Conservation (phyloP, 192 early-diverging fungal genomes). For the Backusella tarrabulga region DNA sequence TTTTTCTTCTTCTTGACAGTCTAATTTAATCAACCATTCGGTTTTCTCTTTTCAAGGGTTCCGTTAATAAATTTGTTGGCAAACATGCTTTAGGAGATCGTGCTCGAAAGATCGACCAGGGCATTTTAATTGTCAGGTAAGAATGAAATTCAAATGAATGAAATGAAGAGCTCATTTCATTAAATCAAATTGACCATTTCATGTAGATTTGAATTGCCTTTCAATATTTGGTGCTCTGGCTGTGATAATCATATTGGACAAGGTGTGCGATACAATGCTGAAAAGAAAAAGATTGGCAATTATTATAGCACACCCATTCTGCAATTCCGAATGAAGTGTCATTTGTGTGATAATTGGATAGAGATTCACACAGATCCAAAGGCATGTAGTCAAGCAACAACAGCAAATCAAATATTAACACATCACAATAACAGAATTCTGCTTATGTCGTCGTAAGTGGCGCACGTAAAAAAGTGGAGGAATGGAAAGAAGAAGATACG, state of each 20-base stretch:
- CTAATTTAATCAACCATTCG: too few species aligned
- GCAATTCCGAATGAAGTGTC: constrained; percentile 94
- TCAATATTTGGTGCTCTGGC: constrained; percentile 85
- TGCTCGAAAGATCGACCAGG: constrained; percentile 86
- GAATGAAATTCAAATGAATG: not conserved
- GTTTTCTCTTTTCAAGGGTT: constrained; percentile 50
- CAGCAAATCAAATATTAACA: not conserved
- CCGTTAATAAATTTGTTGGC: constrained; percentile 82
- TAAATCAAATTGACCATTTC: not conserved
- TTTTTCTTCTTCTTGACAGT: not conserved
- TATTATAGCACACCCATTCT: constrained; percentile 86
- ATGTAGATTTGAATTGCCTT: constrained; percentile 83
- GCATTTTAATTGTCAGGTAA: constrained; percentile 81
- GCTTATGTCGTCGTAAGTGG: constrained; percentile 69
- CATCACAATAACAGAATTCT: constrained; percentile 48
- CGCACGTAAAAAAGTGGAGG: constrained; percentile 74
- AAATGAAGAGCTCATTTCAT: not conserved
- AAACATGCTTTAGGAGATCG: constrained; percentile 87
- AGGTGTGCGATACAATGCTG: constrained; percentile 92
- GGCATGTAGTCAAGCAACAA: constrained; percentile 37
- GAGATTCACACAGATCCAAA: constrained; percentile 96
- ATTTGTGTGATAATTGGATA: constrained; percentile 80
- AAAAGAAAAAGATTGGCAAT: constrained; percentile 89
- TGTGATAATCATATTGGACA: constrained; percentile 85
- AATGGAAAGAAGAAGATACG: constrained; percentile 64